Percentiles rank a stretch among this genome's conserved stretches.
phyloP scores from a whole-genome alignment of 2,329 filamentous ascomycete genomes.

The Fusarium palustre region DNA sequence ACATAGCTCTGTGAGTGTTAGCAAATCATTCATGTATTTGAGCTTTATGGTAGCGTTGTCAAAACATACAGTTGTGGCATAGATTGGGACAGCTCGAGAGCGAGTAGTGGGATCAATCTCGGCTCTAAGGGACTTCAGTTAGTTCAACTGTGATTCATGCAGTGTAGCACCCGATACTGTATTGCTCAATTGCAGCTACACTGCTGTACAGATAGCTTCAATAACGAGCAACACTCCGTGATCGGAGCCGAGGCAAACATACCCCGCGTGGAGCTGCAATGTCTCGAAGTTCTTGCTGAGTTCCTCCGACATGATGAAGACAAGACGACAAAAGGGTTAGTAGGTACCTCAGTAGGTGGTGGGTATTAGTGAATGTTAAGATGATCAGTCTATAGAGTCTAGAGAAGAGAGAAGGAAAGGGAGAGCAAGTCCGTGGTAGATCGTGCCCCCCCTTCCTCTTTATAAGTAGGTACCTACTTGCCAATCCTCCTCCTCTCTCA shows the following conservation, averaged over 20 bases:
- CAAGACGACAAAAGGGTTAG: not conserved
- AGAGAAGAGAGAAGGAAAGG: constrained; percentile 2
- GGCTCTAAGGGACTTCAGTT: constrained; percentile 66
- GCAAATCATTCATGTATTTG: not conserved
- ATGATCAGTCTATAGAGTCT: not conserved
- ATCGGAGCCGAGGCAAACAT: constrained; percentile 50
- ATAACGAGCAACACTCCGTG: constrained; percentile 21
- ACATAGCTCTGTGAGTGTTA: constrained; percentile 74
- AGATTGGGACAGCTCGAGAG: constrained; percentile 92
- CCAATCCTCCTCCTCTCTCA: not conserved
- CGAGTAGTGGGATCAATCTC: constrained; percentile 84
- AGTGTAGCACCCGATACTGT: not conserved
- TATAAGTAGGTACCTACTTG: constrained; percentile 44
- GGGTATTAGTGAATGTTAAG: not conserved
- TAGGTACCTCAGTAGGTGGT: not conserved
- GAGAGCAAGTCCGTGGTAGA: not conserved
- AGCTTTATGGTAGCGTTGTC: not conserved
- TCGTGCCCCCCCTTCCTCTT: constrained; percentile 36
- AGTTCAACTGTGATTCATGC: not conserved
- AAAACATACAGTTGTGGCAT: constrained; percentile 78
- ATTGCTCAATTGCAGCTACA: constrained; percentile 5
- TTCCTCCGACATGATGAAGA: constrained; percentile 53
- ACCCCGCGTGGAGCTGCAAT: constrained; percentile 87
- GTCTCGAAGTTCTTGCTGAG: constrained; percentile 80
- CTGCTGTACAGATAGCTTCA: not conserved